These are phyloP conservation scores for Spirogloea muscicola DNA, from an alignment of 139 green algal genomes.

Conservation along the genomic window DNA sequence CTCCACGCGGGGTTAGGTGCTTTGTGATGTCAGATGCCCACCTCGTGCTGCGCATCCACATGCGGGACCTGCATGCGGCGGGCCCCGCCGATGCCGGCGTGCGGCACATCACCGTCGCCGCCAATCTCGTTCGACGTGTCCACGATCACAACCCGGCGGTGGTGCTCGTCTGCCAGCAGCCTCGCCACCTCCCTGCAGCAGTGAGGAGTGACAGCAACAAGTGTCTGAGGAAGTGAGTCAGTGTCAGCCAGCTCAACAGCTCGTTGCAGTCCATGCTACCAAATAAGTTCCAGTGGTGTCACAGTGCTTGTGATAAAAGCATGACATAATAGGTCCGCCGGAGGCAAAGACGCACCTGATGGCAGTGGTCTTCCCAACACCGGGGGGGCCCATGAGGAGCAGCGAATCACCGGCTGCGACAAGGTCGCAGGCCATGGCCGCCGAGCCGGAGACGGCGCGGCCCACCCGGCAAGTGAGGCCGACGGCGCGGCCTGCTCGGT, in stretches of 20 bases:
- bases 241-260: too few species aligned
- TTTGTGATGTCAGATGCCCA: conserved; percentile 10
- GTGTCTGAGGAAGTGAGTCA: too few species aligned
- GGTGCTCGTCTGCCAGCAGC: conserved; percentile 59
- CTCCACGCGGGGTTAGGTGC: too few species aligned
- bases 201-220: not conserved
- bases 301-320: too few species aligned
- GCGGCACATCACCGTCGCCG: conserved; percentile 77
- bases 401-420: conserved; percentile 39
- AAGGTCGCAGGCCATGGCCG: conserved; percentile 53
- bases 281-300: too few species aligned
- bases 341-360: conserved; percentile 56
- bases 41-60: conserved; percentile 49
- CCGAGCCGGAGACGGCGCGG: conserved; percentile 59
- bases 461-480: conserved; percentile 77
- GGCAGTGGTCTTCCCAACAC: conserved; percentile 82
- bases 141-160: conserved; percentile 72
- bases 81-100: conserved; percentile 54
- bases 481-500: conserved; percentile 61
- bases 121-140: conserved; percentile 94
- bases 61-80: conserved; percentile 55
- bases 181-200: conserved; percentile 58
- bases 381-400: conserved; percentile 55
- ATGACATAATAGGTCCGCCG: too few species aligned
- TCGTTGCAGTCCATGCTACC: too few species aligned